Conservation (phyloP, 495 filamentous ascomycete genomes). For the Trichocladium antarcticum region DNA sequence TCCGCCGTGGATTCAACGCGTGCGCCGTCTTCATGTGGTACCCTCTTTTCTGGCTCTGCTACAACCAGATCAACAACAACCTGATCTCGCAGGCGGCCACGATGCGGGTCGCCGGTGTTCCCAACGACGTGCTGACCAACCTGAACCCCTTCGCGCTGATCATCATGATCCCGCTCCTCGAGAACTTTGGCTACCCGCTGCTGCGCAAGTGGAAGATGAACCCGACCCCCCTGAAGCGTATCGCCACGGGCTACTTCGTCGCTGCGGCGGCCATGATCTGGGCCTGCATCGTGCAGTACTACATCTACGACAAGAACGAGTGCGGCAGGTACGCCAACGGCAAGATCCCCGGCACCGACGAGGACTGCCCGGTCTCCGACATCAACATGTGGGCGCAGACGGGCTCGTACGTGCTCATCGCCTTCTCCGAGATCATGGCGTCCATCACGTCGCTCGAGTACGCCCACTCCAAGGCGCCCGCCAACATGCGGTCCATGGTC, state of each 20-base stretch:
- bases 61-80: slow-evolving; percentile 50
- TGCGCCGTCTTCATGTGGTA: slow-evolving; percentile 57
- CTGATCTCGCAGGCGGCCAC: slow-evolving; percentile 63
- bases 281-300: slow-evolving; percentile 54
- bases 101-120: slow-evolving; percentile 58
- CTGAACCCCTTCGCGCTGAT: slow-evolving; percentile 66
- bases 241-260: slow-evolving; percentile 55
- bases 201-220: slow-evolving; percentile 52
- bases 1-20: slow-evolving; percentile 50
- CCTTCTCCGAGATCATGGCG: slow-evolving; percentile 63
- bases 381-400: slow-evolving; percentile 52
- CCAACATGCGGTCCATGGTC: slow-evolving; percentile 65
- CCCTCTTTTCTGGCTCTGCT: slow-evolving; percentile 44
- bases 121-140: slow-evolving; percentile 71
- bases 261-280: slow-evolving; percentile 53
- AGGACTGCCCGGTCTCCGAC: slow-evolving; percentile 10
- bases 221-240: slow-evolving; percentile 64
- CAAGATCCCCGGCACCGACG: not conserved
- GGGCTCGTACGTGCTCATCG: slow-evolving; percentile 53
- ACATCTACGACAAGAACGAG: slow-evolving; percentile 53
- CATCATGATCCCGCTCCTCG: slow-evolving; percentile 68
- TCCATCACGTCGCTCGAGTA: slow-evolving; percentile 55
- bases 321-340: slow-evolving; percentile 46
- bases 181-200: slow-evolving; percentile 56
- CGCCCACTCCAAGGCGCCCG: slow-evolving; percentile 69